A percentile compares a stretch with the other conserved stretches of the same genome.
Evolutionary conservation across 202 grass and related monocot species (phyloP).

Genomic region (Hordeum pubiflorum): DNA sequence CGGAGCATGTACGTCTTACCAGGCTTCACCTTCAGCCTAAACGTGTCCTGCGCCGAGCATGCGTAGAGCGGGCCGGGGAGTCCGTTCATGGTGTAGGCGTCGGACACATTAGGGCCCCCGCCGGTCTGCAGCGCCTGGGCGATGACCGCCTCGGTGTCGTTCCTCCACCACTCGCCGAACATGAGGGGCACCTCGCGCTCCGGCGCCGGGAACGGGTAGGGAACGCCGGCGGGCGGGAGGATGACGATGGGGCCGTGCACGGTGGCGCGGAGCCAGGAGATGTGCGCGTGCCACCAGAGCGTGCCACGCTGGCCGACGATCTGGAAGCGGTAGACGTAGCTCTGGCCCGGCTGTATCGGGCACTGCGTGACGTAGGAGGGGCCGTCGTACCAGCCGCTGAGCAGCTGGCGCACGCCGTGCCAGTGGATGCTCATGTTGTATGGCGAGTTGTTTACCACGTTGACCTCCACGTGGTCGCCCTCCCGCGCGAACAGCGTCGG

Average conservation of each 20-base stretch:
- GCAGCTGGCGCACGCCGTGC: constrained; percentile 71
- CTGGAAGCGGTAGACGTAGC: constrained; percentile 46
- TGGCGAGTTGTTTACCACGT: constrained; percentile 48
- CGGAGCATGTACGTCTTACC: constrained; percentile 72
- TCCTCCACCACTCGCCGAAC: constrained; percentile 60
- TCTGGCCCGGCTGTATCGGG: constrained; percentile 56
- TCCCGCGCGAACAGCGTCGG: constrained; percentile 56
- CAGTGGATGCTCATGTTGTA: constrained; percentile 73
- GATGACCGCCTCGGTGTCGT: constrained; percentile 50
- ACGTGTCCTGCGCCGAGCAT: constrained; percentile 48
- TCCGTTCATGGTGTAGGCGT: constrained; percentile 50
- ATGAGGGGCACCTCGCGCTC: constrained; percentile 46
- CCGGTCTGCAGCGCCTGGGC: constrained; percentile 43
- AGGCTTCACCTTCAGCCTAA: constrained; percentile 58
- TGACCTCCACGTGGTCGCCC: constrained; percentile 58
- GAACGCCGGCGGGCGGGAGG: constrained; percentile 46
- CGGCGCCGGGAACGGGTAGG: constrained; percentile 47
- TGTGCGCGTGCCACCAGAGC: constrained; percentile 76
- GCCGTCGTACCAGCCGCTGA: constrained; percentile 70
- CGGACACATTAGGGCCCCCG: constrained; percentile 52
- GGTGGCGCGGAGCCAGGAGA: constrained; percentile 68
- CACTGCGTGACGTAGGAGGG: constrained; percentile 82
- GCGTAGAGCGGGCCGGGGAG: constrained; percentile 55
- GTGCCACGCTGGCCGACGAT: constrained; percentile 59
- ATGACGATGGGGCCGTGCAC: constrained; percentile 69